A percentile compares a stretch with the other conserved stretches of the same genome.
These are phyloP conservation scores for Gossypium bickii DNA, from an alignment of 345 rosid species.

Conservation along the genomic window DNA sequence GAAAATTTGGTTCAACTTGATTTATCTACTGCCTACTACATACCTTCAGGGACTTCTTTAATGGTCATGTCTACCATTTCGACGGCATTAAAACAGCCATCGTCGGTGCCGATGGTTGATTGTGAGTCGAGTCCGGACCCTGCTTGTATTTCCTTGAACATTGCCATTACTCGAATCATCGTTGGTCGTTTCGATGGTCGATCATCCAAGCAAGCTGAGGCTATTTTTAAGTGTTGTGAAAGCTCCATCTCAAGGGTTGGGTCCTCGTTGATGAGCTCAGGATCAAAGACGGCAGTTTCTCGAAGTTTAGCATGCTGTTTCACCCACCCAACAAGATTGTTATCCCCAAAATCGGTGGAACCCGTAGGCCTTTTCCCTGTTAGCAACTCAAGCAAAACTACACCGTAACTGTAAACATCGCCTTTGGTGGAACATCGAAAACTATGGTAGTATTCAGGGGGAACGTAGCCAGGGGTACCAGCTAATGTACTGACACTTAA, in stretches of 20 bases:
- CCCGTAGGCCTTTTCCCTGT: slow-evolving; percentile 91
- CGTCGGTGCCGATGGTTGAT: slow-evolving; percentile 61
- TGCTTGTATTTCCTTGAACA: slow-evolving; percentile 73
- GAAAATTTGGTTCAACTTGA: slow-evolving; percentile 18
- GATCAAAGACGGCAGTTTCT: slow-evolving; percentile 72
- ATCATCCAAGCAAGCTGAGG: slow-evolving; percentile 81
- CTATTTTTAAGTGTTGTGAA: slow-evolving; percentile 60
- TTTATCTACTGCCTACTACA: slow-evolving; percentile 19
- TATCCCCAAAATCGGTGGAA: slow-evolving; percentile 94
- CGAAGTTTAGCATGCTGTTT: slow-evolving; percentile 77
- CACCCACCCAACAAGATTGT: slow-evolving; percentile 99
- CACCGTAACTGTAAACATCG: slow-evolving; percentile 94
- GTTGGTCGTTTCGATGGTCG: slow-evolving; percentile 63
- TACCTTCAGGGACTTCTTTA: slow-evolving; percentile 70
- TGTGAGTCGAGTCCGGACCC: slow-evolving; percentile 70
- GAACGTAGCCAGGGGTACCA: slow-evolving; percentile 96
- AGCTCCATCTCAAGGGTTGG: slow-evolving; percentile 72
- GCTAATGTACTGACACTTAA: slow-evolving; percentile 96
- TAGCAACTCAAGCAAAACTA: slow-evolving; percentile 84
- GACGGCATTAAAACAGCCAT: slow-evolving; percentile 51
- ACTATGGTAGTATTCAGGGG: slow-evolving; percentile 95
- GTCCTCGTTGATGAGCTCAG: slow-evolving; percentile 66
- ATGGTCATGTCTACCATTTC: slow-evolving; percentile 80
- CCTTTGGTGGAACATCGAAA: slow-evolving; percentile 86
- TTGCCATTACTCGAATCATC: slow-evolving; percentile 74